Conservation (phyloP, 371 early-diverging fungal species). For the Zopfochytrium polystomum region DNA sequence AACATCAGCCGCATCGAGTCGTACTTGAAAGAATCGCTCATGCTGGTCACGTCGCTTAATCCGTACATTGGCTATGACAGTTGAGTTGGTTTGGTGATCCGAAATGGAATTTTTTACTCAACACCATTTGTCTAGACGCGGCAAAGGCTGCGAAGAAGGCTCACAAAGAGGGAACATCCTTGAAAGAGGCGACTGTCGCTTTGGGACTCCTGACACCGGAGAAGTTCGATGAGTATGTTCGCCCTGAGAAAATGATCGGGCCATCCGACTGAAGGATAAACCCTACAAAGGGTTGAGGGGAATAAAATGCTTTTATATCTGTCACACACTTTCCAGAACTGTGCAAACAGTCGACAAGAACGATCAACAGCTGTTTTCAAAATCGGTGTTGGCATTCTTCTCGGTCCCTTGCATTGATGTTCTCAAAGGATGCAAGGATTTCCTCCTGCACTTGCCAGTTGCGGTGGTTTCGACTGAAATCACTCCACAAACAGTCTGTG, state of each 20-base stretch:
- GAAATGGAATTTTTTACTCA: slow-evolving; percentile 4
- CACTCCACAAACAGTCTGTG: no score
- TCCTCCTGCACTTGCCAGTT: no score
- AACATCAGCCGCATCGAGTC: neutral
- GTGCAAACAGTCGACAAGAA: no score
- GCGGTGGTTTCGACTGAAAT: no score
- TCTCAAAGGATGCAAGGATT: no score
- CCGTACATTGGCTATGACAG: slow-evolving; percentile 70
- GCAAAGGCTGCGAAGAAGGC: slow-evolving; percentile 92
- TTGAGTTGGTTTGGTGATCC: neutral
- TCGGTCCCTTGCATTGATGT: no score
- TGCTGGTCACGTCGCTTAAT: slow-evolving; percentile 25
- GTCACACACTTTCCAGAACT: no score
- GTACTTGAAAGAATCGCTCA: slow-evolving; percentile 56
- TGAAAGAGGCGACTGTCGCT: slow-evolving; percentile 80
- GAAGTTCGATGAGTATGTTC: slow-evolving; percentile 86
- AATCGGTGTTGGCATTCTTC: no score
- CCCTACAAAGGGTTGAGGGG: no score
- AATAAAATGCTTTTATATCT: no score
- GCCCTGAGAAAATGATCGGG: slow-evolving; percentile 83
- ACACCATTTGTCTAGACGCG: slow-evolving; percentile 57
- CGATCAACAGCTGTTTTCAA: no score
- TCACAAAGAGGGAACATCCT: slow-evolving; percentile 64
- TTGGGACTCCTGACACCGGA: slow-evolving; percentile 72
- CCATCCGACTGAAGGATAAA: no score